Evolutionary conservation across 2,329 filamentous ascomycete genomes (phyloP).

Genomic region (Colletotrichum endophyticum): DNA sequence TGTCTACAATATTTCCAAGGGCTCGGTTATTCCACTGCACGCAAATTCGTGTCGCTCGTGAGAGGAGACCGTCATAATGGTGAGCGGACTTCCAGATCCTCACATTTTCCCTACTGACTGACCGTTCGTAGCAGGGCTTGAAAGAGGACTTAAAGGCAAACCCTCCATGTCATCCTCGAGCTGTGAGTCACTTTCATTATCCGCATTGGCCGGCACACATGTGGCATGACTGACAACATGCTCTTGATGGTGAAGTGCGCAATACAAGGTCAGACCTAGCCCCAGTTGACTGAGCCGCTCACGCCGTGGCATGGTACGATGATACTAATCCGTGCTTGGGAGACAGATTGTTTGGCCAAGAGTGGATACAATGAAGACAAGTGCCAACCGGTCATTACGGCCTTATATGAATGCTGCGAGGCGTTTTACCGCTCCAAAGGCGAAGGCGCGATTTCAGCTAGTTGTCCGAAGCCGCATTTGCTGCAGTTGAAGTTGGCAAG

Average conservation of each 20-base stretch:
- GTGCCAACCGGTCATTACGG: conserved; percentile 79
- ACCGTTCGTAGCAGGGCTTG: conserved; percentile 32
- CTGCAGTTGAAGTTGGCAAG: conserved; percentile 88
- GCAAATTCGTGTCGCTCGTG: background rate
- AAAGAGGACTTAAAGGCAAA: conserved; percentile 75
- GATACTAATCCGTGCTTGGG: background rate
- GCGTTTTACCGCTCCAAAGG: conserved; percentile 84
- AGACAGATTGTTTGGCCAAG: conserved; percentile 78
- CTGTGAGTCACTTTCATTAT: conserved; percentile 55
- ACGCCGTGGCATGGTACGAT: background rate
- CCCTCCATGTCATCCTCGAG: conserved; percentile 85
- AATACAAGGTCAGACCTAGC: background rate
- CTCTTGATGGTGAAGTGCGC: background rate
- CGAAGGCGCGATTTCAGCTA: conserved; percentile 75
- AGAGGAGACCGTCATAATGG: background rate
- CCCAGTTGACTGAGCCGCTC: background rate
- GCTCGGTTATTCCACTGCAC: background rate
- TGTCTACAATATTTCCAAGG: background rate
- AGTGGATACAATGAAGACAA: conserved; percentile 86
- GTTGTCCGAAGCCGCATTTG: conserved; percentile 84
- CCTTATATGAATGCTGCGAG: conserved; percentile 92
- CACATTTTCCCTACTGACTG: background rate
- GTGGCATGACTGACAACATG: background rate
- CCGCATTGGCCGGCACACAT: background rate
- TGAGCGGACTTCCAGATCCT: background rate